Evolutionary conservation across 352 stramenopile genomes (phyloP).

Genomic region (Globisporangium camurandrum): DNA sequence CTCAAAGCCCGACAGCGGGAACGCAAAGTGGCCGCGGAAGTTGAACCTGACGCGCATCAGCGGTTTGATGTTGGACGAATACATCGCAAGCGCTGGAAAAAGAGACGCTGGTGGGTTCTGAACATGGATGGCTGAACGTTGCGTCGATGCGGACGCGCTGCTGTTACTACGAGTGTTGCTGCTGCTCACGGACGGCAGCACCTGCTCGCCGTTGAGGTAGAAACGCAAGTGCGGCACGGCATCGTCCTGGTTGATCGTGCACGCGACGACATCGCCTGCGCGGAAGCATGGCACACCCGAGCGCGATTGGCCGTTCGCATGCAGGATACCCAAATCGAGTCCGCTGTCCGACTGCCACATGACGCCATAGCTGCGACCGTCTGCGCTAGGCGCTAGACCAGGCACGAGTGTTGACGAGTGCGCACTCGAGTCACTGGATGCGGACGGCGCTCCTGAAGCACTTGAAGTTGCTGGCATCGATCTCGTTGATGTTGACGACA

Average conservation of each 20-base stretch:
- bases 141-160: neutral
- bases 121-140: conserved; percentile 25
- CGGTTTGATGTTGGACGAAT: conserved; percentile 60
- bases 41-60: conserved; percentile 70
- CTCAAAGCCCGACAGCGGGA: conserved; percentile 57
- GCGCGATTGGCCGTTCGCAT: conserved; percentile 57
- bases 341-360: conserved; percentile 70
- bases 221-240: conserved; percentile 58
- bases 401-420: conserved; percentile 28
- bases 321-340: conserved; percentile 67
- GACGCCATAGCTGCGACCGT: conserved; percentile 56
- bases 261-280: conserved; percentile 59
- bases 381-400: conserved; percentile 42
- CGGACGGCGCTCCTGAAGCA: neutral
- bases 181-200: conserved; percentile 24
- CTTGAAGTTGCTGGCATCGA: neutral
- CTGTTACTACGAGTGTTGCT: neutral
- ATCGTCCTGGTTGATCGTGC: conserved; percentile 70
- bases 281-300: conserved; percentile 61
- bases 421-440: neutral
- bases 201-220: conserved; percentile 70
- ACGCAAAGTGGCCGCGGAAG: conserved; percentile 68
- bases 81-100: conserved; percentile 67
- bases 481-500: neutral
- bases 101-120: conserved; percentile 58